A percentile compares a stretch with the other conserved stretches of the same genome.
These are phyloP conservation scores for Begonia masoniana DNA, from an alignment of 306 rosid genomes.

Conservation along the genomic window DNA sequence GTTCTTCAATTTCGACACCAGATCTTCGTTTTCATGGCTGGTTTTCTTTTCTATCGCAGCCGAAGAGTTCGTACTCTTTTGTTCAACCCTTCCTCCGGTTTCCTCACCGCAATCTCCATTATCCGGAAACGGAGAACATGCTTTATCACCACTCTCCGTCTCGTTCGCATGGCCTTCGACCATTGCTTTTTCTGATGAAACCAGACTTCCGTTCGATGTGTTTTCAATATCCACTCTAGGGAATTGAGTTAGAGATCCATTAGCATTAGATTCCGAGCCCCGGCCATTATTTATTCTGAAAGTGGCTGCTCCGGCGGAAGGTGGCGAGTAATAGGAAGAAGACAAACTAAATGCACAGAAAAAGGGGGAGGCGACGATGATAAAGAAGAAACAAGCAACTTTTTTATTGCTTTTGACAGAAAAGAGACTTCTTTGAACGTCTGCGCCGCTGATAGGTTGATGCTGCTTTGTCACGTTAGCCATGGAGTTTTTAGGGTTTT, in stretches of 20 bases:
- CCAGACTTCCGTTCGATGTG: no score
- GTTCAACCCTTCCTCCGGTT: neutral
- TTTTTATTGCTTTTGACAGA: constrained; percentile 50
- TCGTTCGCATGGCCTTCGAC: no score
- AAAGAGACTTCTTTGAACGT: constrained; percentile 42
- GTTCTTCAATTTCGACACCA: constrained; percentile 25
- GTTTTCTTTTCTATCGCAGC: no score
- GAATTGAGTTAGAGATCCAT: constrained; percentile 26
- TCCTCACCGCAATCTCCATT: neutral
- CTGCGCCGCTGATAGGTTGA: constrained; percentile 33
- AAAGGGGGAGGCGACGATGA: constrained; percentile 49
- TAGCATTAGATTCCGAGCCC: neutral
- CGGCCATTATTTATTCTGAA: neutral
- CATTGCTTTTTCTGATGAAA: no score
- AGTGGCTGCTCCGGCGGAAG: constrained; percentile 37
- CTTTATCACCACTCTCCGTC: no score
- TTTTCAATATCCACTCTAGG: no score
- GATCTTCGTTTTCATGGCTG: no score
- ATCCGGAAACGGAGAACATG: neutral
- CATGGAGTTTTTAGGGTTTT: constrained; percentile 25
- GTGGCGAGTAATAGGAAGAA: constrained; percentile 39
- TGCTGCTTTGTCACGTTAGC: constrained; percentile 56
- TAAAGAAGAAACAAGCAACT: constrained; percentile 33
- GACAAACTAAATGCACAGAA: constrained; percentile 62
- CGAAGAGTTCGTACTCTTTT: constrained; percentile 4